Conservation (phyloP, 2,329 filamentous ascomycete genomes). For the Exophiala xenobiotica region DNA sequence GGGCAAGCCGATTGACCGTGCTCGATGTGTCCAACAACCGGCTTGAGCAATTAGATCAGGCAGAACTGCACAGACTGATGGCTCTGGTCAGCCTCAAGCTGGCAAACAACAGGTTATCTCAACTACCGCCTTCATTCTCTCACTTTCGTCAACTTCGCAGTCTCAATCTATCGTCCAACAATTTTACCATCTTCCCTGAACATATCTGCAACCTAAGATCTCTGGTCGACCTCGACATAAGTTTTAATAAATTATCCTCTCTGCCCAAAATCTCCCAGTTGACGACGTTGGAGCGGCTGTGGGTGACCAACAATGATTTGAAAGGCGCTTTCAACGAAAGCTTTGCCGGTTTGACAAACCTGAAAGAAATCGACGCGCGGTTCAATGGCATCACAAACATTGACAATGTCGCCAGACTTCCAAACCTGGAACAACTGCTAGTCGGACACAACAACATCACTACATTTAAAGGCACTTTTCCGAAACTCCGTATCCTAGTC, state of each 20-base stretch:
- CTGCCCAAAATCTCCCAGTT: conserved; percentile 80
- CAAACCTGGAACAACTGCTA: conserved; percentile 81
- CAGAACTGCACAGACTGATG: conserved; percentile 71
- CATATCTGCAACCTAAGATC: conserved; percentile 81
- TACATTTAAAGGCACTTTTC: conserved; percentile 84
- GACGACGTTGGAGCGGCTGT: conserved; percentile 78
- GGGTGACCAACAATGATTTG: conserved; percentile 93
- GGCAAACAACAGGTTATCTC: conserved; percentile 84
- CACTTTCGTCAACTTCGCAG: conserved; percentile 76
- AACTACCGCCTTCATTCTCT: conserved; percentile 78
- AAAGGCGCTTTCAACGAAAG: conserved; percentile 70
- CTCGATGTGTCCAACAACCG: conserved; percentile 95
- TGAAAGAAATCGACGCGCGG: conserved; percentile 90
- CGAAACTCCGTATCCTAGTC: conserved; percentile 77
- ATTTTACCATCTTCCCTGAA: conserved; percentile 76
- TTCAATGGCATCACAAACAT: conserved; percentile 90
- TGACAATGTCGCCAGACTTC: conserved; percentile 79
- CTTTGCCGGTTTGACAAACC: conserved; percentile 69
- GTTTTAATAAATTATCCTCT: conserved; percentile 84
- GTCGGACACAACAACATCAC: conserved; percentile 93
- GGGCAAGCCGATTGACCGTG: conserved; percentile 78
- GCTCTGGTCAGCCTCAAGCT: conserved; percentile 85
- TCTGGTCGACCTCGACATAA: conserved; percentile 89
- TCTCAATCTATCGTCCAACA: conserved; percentile 92
- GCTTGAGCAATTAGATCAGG: conserved; percentile 81